Evolutionary conservation across 768 basidiomycete genomes (phyloP).

Genomic region (Chalciporus pseudorubinellus): DNA sequence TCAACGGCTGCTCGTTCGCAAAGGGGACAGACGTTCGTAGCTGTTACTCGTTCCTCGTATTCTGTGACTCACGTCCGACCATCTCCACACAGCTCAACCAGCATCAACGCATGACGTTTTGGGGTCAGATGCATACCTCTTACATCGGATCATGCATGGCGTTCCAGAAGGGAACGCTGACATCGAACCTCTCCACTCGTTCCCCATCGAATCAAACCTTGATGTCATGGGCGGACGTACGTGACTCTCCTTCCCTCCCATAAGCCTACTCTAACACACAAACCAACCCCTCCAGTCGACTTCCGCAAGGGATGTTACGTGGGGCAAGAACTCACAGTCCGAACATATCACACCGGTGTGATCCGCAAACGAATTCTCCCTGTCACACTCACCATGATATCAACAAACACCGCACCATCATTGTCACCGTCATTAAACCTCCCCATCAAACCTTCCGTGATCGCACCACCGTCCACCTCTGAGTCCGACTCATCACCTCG

Average conservation of each 20-base stretch:
- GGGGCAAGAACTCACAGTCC: constrained; percentile 94
- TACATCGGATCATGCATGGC: constrained; percentile 78
- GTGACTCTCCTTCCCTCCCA: constrained; percentile 28
- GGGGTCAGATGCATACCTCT: constrained; percentile 55
- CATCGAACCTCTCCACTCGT: constrained; percentile 69
- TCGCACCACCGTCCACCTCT: constrained; percentile 1
- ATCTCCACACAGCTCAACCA: constrained; percentile 45
- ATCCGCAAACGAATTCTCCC: constrained; percentile 89
- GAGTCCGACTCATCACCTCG: constrained; percentile 31
- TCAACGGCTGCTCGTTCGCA: constrained; percentile 61
- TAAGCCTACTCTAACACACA: not conserved
- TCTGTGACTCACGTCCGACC: constrained; percentile 2
- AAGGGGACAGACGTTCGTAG: constrained; percentile 71
- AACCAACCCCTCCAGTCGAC: constrained; percentile 58
- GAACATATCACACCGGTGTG: constrained; percentile 93
- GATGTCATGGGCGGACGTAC: constrained; percentile 92
- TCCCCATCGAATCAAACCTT: constrained; percentile 94
- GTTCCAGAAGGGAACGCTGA: constrained; percentile 86
- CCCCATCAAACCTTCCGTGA: constrained; percentile 23
- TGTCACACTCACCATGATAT: constrained; percentile 48
- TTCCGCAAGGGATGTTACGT: constrained; percentile 98
- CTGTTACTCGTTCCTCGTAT: not conserved
- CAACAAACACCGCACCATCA: not conserved
- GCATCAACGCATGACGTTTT: constrained; percentile 54
- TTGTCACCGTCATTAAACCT: constrained; percentile 20